Evolutionary conservation across 1,139 yeast genomes (phyloP), one percentile per base, ranked within the genome.

Genomic region (Magnusiomyces starmeri): DNA sequence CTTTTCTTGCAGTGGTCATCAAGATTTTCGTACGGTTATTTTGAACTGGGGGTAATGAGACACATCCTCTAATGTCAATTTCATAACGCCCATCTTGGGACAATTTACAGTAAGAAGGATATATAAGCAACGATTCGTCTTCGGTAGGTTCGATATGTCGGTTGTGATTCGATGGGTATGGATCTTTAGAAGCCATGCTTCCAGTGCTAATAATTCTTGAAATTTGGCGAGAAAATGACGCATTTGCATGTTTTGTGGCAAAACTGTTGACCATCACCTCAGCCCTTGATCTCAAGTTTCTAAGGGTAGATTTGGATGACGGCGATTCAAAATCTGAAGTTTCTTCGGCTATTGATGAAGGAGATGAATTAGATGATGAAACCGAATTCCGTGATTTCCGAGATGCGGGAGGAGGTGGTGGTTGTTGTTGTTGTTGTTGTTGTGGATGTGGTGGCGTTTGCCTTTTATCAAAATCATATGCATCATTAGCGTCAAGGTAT

Each of bases 61-160:
- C 74, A 77, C 85, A 79, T 2, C 96, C 96, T 47, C 85, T 76
- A 2, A 88, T 79, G 50, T 82, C 81, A 1, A 89, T 82, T 48
- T 75, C 73, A 22, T 60, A 62, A 4, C 20, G 66, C 9, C 67
- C 68, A 18, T 59, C 63, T 0, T 60, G 59, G 20, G 65, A 55
- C 4, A 58, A 60, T 21, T 83, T 69, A 0, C 88, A 76, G 64
- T 83, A 86, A 4, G 87, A 77, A 1, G 90, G 90, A 59, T 82
- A 85, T 7, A 76, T 63, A 2, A 70, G 57, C 63, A 77, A 66
- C 29, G 72, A 54, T 52, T 63, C 67, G 35, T 62, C 58, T 2
- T 55, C 55, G 20, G 62, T 60, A 3, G 67, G 65, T 39, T 59
- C 60, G 41, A 56, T 52, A 25, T 55, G 25, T 32, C 40, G 21